Percentiles rank a stretch among this genome's conserved stretches.
Conservation (phyloP, 495 filamentous ascomycete species). For the Alectoria sarmentosa region DNA sequence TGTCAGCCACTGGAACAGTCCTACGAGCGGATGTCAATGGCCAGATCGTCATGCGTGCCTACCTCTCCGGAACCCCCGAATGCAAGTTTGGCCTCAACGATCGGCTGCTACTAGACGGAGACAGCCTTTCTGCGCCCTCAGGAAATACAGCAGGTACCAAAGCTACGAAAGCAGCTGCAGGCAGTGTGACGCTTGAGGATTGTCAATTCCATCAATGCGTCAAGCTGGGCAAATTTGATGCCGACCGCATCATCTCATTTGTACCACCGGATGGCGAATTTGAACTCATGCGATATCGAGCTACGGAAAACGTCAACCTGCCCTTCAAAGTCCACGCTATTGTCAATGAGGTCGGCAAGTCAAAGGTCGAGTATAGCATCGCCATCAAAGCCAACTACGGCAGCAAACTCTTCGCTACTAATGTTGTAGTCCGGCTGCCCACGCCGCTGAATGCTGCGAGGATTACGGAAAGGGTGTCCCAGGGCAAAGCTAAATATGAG, state of each 20-base stretch:
- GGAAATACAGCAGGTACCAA: conserved; percentile 70
- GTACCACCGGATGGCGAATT: conserved; percentile 98
- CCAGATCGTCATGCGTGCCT: conserved; percentile 98
- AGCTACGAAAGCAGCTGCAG: conserved; percentile 89
- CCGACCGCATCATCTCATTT: conserved; percentile 95
- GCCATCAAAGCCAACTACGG: conserved; percentile 96
- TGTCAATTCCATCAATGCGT: conserved; percentile 99
- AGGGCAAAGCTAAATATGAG: conserved; percentile 98
- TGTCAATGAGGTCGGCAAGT: conserved; percentile 93
- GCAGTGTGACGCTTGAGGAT: conserved; percentile 93
- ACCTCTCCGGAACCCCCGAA: conserved; percentile 92
- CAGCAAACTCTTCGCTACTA: conserved; percentile 92
- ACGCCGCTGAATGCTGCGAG: conserved; percentile 94
- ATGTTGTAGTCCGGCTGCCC: conserved; percentile 91
- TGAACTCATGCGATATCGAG: conserved; percentile 98
- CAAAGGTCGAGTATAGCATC: conserved; percentile 98
- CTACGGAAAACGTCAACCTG: conserved; percentile 98
- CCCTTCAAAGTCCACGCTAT: conserved; percentile 99
- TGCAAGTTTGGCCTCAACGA: conserved; percentile 99
- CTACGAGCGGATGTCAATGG: conserved; percentile 96
- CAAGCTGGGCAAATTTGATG: conserved; percentile 94
- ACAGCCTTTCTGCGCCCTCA: conserved; percentile 55
- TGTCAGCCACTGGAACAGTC: conserved; percentile 92
- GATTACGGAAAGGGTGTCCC: conserved; percentile 86
- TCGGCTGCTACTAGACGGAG: conserved; percentile 80